phyloP scores from a whole-genome alignment of 2,329 filamentous ascomycete genomes.

The Claviceps paspali region DNA sequence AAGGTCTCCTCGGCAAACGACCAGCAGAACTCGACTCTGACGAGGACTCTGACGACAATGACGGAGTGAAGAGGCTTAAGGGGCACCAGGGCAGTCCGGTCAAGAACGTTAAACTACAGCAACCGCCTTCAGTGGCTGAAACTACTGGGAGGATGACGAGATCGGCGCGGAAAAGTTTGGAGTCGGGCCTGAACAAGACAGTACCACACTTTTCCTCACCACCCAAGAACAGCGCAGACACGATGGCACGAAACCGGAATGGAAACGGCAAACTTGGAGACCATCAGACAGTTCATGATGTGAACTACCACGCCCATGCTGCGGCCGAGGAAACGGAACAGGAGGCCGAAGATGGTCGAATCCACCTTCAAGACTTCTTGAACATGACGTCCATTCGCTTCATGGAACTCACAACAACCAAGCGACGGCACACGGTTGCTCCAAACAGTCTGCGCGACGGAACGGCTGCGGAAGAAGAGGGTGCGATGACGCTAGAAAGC shows the following conservation, averaged over 20 bases:
- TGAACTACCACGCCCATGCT: slow-evolving; percentile 29
- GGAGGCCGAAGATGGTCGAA: slow-evolving; percentile 41
- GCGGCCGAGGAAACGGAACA: slow-evolving; percentile 26
- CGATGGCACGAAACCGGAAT: slow-evolving; percentile 40
- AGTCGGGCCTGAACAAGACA: slow-evolving; percentile 25
- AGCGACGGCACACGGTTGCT: slow-evolving; percentile 70
- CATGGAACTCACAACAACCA: slow-evolving; percentile 96
- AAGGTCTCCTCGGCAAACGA: slow-evolving; percentile 58
- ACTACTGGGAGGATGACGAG: slow-evolving; percentile 44
- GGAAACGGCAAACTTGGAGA: slow-evolving; percentile 40
- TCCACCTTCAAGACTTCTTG: slow-evolving; percentile 82
- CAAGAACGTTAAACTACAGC: slow-evolving; percentile 56
- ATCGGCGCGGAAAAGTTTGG: slow-evolving; percentile 31
- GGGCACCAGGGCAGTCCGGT: slow-evolving; percentile 61
- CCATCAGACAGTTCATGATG: slow-evolving; percentile 28
- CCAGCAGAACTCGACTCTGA: slow-evolving; percentile 55
- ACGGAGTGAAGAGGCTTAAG: slow-evolving; percentile 54
- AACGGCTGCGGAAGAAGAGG: slow-evolving; percentile 24
- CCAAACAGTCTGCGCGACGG: slow-evolving; percentile 33
- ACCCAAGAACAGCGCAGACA: slow-evolving; percentile 24
- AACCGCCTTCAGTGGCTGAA: slow-evolving; percentile 52
- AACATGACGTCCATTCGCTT: slow-evolving; percentile 94
- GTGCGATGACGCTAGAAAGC: slow-evolving; percentile 50
- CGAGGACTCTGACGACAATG: slow-evolving; percentile 42
- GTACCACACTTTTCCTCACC: slow-evolving; percentile 33